Base-by-base conservation (phyloP, 805 yeast genomes). In the Spathaspora sp. region DNA sequence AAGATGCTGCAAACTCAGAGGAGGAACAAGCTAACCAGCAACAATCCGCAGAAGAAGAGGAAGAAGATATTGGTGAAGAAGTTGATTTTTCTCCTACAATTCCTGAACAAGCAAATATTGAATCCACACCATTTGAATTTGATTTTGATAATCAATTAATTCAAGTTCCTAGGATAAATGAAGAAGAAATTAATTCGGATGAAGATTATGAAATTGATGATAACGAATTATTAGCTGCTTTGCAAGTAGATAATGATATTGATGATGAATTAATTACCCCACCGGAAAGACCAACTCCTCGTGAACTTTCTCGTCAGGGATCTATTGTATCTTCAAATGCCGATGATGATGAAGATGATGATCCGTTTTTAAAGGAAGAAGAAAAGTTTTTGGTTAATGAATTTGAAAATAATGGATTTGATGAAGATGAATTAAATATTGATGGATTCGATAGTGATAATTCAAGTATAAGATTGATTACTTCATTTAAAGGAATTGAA, bases 141-240 rank as follows among this genome's bases (percentile, higher is more conserved):
- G 69, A 67, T 32, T 69, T 67, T 46, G 70, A 69, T 48, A 57
- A 60, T 35, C 62, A 69, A 51, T 51, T 70, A 40, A 63, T 79
- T 51, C 78, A 70, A 52, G 85, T 80, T 3, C 86, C 85, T 14
- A 77, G 75, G 55, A 67, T 81, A 52, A 73, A 75, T 46, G 83
- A 79, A 23, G 73, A 70, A 26, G 80, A 73, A 46, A 58, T 72
- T 43, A 70, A 69, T 52, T 80, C 86, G 0, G 90, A 83, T 51
- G 89, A 82, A 10, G 92, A 84, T 59, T 83, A 85, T 58, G 85
- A 80, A 57, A 75, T 80, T 53, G 85, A 75, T 57, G 79, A 75
- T 55, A 73, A 75, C 54, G 79, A 73, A 53, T 60, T 75, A 31
- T 61, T 75, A 43, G 79, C 79, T 16, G 76, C 79, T 2, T 61